Percentiles rank a stretch among this genome's conserved stretches.
These are phyloP conservation scores for Alopecurus myosuroides DNA, from an alignment of 176 grass and related monocot species.

Conservation along the genomic window DNA sequence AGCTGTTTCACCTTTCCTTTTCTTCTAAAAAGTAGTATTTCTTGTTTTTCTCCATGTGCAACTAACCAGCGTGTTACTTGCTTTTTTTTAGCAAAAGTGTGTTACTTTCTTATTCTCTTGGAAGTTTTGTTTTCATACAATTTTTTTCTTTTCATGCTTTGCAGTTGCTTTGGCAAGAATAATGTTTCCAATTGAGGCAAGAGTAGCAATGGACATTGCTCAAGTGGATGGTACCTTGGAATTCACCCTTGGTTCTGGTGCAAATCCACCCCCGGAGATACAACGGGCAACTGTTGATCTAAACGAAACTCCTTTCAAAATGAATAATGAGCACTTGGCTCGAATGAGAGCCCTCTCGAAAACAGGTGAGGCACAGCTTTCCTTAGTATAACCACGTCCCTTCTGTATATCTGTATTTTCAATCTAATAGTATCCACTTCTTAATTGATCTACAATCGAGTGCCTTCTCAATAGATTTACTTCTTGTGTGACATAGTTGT, in stretches of 20 bases:
- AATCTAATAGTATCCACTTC: background rate
- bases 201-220: slow-evolving; percentile 89
- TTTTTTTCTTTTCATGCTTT: slow-evolving; percentile 18
- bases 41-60: background rate
- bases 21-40: background rate
- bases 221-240: slow-evolving; percentile 88
- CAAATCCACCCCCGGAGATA: slow-evolving; percentile 21
- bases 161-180: slow-evolving; percentile 86
- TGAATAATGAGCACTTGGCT: slow-evolving; percentile 70
- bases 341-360: slow-evolving; percentile 85
- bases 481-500: background rate
- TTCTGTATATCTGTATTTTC: background rate
- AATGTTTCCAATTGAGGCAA: slow-evolving; percentile 91
- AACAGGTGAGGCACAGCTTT: slow-evolving; percentile 52
- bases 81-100: no score
- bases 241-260: slow-evolving; percentile 46
- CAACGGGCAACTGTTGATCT: slow-evolving; percentile 49
- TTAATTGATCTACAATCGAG: background rate
- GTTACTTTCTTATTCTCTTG: background rate
- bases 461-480: no score
- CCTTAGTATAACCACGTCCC: background rate
- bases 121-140: background rate
- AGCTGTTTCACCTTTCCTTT: no score
- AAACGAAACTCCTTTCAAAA: slow-evolving; percentile 73
- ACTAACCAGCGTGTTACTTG: background rate